phyloP scores from a whole-genome alignment of 2,329 filamentous ascomycete species.

The Cercospora sesami region DNA sequence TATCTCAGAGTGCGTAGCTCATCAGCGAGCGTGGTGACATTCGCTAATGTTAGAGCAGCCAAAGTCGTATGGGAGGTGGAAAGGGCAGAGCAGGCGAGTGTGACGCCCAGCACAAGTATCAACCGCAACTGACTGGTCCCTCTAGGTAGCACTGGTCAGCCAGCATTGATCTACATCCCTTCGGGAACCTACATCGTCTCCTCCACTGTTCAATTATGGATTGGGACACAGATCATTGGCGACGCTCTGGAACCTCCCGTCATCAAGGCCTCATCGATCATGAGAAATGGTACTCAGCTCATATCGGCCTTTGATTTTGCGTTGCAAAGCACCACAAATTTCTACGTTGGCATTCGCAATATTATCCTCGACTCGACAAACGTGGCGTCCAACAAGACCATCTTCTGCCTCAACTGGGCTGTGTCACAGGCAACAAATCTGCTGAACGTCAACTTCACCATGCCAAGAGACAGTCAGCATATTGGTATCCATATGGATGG shows the following conservation, averaged over 20 bases:
- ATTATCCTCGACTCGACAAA: slow-evolving; percentile 34
- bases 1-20: slow-evolving; percentile 52
- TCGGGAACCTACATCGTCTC: slow-evolving; percentile 58
- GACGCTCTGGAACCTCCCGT: slow-evolving; percentile 70
- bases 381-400: slow-evolving; percentile 17
- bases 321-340: slow-evolving; percentile 31
- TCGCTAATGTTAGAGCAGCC: neutral
- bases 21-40: neutral
- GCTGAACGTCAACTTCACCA: slow-evolving; percentile 37
- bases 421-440: slow-evolving; percentile 36
- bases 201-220: slow-evolving; percentile 74
- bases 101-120: neutral
- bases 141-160: slow-evolving; percentile 46
- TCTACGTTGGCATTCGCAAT: slow-evolving; percentile 36
- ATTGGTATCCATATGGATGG: slow-evolving; percentile 42
- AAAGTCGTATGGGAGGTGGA: slow-evolving; percentile 20
- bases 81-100: slow-evolving; percentile 14
- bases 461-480: slow-evolving; percentile 41
- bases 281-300: slow-evolving; percentile 24
- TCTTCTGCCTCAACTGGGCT: slow-evolving; percentile 34
- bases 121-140: neutral
- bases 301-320: slow-evolving; percentile 31
- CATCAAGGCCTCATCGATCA: slow-evolving; percentile 54
- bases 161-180: slow-evolving; percentile 53
- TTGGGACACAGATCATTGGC: slow-evolving; percentile 89